Conservation (phyloP, 495 filamentous ascomycete genomes). For the Collariella sp. region DNA sequence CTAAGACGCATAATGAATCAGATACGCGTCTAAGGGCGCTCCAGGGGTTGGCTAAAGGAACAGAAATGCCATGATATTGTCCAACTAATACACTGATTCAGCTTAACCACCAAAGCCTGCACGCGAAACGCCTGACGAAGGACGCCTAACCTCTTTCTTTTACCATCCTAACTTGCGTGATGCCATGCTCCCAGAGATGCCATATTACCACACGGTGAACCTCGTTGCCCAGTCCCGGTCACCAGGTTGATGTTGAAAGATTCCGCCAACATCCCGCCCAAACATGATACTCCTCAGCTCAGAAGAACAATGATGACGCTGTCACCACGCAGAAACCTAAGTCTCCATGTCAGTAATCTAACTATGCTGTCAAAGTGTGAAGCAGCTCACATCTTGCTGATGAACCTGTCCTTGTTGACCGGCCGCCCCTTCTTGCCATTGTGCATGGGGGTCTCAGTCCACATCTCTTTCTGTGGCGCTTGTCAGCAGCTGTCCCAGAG, state of each 20-base stretch:
- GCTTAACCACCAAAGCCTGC: not conserved
- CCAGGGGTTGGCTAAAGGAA: not conserved
- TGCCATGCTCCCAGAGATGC: not conserved
- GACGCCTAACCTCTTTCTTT: slow-evolving; percentile 9
- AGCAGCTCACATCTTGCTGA: slow-evolving; percentile 83
- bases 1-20: not conserved
- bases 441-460: slow-evolving; percentile 80
- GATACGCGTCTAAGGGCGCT: not conserved
- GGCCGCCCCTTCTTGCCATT: slow-evolving; percentile 78
- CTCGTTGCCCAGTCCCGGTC: not conserved
- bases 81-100: slow-evolving; percentile 5
- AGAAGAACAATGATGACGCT: slow-evolving; percentile 88
- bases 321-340: slow-evolving; percentile 87
- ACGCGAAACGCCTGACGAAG: not conserved
- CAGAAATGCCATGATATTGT: not conserved
- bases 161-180: not conserved
- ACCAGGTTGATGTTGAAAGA: not conserved
- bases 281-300: slow-evolving; percentile 49
- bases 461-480: slow-evolving; percentile 74
- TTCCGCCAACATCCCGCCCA: too few relatives aligned
- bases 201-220: not conserved
- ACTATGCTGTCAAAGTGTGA: not conserved
- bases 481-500: not conserved
- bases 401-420: slow-evolving; percentile 96
- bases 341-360: not conserved